Evolutionary conservation across 148 eudicot genomes (phyloP).

Genomic region (Arctostaphylos glauca): DNA sequence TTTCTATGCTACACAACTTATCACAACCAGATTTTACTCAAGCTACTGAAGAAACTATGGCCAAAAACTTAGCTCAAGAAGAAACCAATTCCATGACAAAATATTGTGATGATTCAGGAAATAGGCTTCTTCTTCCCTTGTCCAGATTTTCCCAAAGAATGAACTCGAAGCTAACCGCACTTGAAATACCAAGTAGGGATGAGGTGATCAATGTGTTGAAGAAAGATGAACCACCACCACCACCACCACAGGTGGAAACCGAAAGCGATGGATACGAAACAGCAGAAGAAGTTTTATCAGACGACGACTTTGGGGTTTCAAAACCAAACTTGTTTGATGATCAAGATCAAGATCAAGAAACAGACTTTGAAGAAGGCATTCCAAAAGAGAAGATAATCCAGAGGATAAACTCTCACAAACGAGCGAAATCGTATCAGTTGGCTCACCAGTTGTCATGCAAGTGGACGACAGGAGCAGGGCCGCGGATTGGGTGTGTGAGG

Average conservation of each 20-base stretch:
- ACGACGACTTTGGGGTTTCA: conserved; percentile 43
- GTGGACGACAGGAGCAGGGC: conserved; percentile 75
- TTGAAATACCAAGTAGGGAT: conserved; percentile 41
- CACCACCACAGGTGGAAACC: conserved; percentile 14
- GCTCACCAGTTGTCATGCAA: conserved; percentile 67
- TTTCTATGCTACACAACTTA: conserved; percentile 16
- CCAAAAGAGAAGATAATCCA: not conserved
- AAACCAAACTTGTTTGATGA: conserved; percentile 53
- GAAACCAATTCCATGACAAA: not conserved
- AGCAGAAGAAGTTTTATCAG: conserved; percentile 54
- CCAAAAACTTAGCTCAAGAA: conserved; percentile 17
- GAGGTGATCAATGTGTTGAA: conserved; percentile 31
- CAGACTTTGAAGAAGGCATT: conserved; percentile 2
- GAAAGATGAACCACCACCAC: conserved; percentile 29
- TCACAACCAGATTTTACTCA: conserved; percentile 19
- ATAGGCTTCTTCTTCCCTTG: conserved; percentile 15
- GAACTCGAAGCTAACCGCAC: conserved; percentile 32
- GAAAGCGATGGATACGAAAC: conserved; percentile 54
- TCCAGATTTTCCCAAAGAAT: conserved; percentile 34
- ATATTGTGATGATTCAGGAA: conserved; percentile 22
- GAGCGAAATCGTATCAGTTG: conserved; percentile 27
- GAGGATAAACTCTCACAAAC: conserved; percentile 12
- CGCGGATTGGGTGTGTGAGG: conserved; percentile 77
- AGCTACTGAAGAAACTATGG: conserved; percentile 18
- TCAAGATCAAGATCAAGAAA: conserved; percentile 23